Evolutionary conservation across 768 basidiomycete genomes (phyloP).

Genomic region (Tulasnella sp.): DNA sequence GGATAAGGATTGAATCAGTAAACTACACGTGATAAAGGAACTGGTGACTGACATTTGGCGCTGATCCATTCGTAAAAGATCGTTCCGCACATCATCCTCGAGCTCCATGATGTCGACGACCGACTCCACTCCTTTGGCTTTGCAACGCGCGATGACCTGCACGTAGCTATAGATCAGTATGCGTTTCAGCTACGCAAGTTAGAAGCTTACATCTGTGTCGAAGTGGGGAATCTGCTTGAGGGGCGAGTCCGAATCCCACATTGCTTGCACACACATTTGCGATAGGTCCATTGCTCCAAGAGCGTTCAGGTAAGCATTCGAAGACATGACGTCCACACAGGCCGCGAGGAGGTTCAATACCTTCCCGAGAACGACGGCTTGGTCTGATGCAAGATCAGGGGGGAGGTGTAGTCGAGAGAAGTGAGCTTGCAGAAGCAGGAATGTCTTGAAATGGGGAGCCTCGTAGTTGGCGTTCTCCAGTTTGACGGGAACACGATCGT

Average conservation of each 20-base stretch:
- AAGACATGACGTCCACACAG: slow-evolving; percentile 97
- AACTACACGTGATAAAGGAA: neutral
- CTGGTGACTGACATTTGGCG: slow-evolving; percentile 64
- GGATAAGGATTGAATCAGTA: slow-evolving; percentile 23
- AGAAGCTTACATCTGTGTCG: slow-evolving; percentile 61
- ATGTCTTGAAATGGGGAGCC: slow-evolving; percentile 96
- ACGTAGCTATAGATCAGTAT: neutral
- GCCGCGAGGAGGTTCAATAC: slow-evolving; percentile 86
- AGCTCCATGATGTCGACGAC: slow-evolving; percentile 99
- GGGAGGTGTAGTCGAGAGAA: slow-evolving; percentile 90
- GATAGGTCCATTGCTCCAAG: slow-evolving; percentile 95
- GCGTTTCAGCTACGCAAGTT: neutral
- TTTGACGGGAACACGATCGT: slow-evolving; percentile 96
- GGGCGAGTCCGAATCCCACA: slow-evolving; percentile 96
- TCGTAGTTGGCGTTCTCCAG: slow-evolving; percentile 72
- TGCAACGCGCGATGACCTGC: slow-evolving; percentile 77
- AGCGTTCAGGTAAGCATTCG: slow-evolving; percentile 90
- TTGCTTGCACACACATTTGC: slow-evolving; percentile 97
- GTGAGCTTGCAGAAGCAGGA: slow-evolving; percentile 92
- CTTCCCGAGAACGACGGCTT: slow-evolving; percentile 78
- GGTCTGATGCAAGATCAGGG: slow-evolving; percentile 89
- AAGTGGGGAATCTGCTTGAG: slow-evolving; percentile 96
- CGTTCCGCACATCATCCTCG: slow-evolving; percentile 83
- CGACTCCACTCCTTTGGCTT: slow-evolving; percentile 68
- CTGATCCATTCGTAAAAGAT: slow-evolving; percentile 74